These are phyloP conservation scores for Macrophomina phaseolina DNA, from an alignment of 2,329 filamentous ascomycete species.

Conservation along the genomic window DNA sequence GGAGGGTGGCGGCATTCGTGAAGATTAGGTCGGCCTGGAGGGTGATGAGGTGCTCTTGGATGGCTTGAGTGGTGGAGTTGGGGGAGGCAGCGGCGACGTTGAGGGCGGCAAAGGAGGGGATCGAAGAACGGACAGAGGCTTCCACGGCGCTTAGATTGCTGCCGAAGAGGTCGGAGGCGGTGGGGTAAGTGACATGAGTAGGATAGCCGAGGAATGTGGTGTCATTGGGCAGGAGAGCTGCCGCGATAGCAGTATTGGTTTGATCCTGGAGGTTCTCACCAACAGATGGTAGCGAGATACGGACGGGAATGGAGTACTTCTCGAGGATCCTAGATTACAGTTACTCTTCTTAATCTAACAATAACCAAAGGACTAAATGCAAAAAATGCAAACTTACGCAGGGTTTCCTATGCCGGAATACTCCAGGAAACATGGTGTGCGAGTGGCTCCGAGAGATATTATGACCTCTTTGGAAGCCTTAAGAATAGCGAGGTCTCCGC, in stretches of 20 bases:
- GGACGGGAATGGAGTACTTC: slow-evolving; percentile 29
- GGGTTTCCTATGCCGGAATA: slow-evolving; percentile 32
- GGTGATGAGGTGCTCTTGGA: slow-evolving; percentile 49
- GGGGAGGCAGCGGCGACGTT: slow-evolving; percentile 31
- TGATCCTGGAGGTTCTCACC: slow-evolving; percentile 46
- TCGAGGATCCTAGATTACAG: slow-evolving; percentile 29
- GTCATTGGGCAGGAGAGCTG: slow-evolving; percentile 30
- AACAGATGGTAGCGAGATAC: slow-evolving; percentile 36
- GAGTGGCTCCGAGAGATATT: slow-evolving; percentile 30
- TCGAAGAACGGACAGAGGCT: slow-evolving; percentile 34
- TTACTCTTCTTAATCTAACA: background rate
- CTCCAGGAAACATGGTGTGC: slow-evolving; percentile 31
- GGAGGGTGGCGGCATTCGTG: slow-evolving; percentile 44
- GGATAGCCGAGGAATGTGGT: slow-evolving; percentile 47
- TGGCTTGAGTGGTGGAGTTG: slow-evolving; percentile 34
- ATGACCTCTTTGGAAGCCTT: slow-evolving; percentile 41
- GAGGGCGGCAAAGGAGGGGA: slow-evolving; percentile 37
- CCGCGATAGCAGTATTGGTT: slow-evolving; percentile 35
- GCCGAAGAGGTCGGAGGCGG: slow-evolving; percentile 43
- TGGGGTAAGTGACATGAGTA: slow-evolving; percentile 45
- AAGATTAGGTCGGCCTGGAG: slow-evolving; percentile 59
- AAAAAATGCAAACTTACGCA: background rate
- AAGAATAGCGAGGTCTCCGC: slow-evolving; percentile 29
- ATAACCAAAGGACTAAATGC: no score
- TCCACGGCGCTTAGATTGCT: slow-evolving; percentile 34